Evolutionary conservation across 257 asterid genomes (phyloP).

Genomic region (Nicotiana benthamiana): DNA sequence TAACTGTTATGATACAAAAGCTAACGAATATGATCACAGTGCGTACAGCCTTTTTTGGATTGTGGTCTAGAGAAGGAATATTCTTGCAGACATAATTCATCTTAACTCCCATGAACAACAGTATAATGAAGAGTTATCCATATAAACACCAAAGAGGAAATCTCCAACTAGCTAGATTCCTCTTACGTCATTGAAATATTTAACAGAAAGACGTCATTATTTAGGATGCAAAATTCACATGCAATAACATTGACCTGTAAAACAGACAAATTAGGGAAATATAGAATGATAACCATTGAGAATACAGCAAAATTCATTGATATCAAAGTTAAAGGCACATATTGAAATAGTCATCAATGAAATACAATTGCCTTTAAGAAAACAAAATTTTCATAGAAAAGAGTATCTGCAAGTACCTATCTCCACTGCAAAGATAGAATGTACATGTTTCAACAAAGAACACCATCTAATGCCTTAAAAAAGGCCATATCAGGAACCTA

Average conservation of each 20-base stretch:
- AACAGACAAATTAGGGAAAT: not conserved
- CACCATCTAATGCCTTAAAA: slow-evolving; percentile 27
- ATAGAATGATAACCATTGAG: not conserved
- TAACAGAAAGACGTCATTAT: not conserved
- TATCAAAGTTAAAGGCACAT: slow-evolving; percentile 17
- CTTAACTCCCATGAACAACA: not conserved
- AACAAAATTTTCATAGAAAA: slow-evolving; percentile 27
- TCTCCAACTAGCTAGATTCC: not conserved
- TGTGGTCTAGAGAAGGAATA: not conserved
- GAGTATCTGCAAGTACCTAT: slow-evolving; percentile 33
- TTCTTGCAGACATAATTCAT: not conserved
- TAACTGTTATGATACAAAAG: not conserved
- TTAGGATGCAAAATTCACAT: not conserved
- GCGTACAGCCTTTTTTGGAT: not conserved
- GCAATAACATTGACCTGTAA: not conserved
- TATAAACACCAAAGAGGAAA: not conserved
- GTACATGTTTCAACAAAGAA: slow-evolving; percentile 42
- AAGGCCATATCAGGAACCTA: slow-evolving; percentile 34
- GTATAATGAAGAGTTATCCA: not conserved
- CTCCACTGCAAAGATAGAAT: slow-evolving; percentile 38
- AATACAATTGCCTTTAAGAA: slow-evolving; percentile 20
- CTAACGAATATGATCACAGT: not conserved
- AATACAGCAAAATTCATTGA: slow-evolving; percentile 11
- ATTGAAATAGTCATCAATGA: slow-evolving; percentile 14
- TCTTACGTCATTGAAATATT: not conserved